Evolutionary conservation across 2,329 filamentous ascomycete genomes (phyloP).

Genomic region (Cercospora citrullina): DNA sequence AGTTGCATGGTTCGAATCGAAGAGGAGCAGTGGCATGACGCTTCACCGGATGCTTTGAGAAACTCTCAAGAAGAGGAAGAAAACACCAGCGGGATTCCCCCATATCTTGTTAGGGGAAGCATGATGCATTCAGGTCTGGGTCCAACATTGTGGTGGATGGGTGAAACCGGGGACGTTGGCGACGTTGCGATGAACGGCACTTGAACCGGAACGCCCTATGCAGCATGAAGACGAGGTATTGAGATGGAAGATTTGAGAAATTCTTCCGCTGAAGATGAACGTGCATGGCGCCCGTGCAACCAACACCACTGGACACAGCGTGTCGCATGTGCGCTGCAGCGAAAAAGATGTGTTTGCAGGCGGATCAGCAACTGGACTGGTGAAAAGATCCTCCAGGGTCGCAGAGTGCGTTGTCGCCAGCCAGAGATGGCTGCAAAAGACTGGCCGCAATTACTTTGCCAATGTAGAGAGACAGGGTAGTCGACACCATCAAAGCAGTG

Average conservation of each 20-base stretch:
- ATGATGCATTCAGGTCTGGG: constrained; percentile 53
- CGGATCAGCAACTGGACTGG: neutral
- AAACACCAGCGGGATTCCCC: constrained; percentile 61
- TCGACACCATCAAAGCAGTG: neutral
- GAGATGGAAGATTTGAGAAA: neutral
- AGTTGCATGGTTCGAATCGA: constrained; percentile 83
- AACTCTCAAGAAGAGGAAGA: constrained; percentile 60
- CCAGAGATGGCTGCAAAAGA: neutral
- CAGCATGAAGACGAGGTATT: neutral
- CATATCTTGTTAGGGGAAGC: constrained; percentile 63
- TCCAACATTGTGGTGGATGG: constrained; percentile 50
- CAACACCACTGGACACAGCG: neutral
- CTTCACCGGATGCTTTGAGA: constrained; percentile 72
- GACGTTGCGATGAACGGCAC: constrained; percentile 23
- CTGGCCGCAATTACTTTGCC: neutral
- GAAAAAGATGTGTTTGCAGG: neutral
- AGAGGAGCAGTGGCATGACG: constrained; percentile 87
- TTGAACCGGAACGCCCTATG: neutral
- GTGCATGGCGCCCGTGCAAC: neutral
- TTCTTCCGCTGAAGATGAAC: neutral
- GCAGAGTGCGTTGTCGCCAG: neutral
- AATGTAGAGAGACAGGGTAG: neutral
- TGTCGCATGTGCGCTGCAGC: neutral
- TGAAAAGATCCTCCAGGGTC: neutral
- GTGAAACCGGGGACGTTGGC: constrained; percentile 28